A percentile compares a stretch with the other conserved stretches of the same genome.
phyloP scores from a whole-genome alignment of 2,329 filamentous ascomycete genomes.

The Clarireedia monteithiana region DNA sequence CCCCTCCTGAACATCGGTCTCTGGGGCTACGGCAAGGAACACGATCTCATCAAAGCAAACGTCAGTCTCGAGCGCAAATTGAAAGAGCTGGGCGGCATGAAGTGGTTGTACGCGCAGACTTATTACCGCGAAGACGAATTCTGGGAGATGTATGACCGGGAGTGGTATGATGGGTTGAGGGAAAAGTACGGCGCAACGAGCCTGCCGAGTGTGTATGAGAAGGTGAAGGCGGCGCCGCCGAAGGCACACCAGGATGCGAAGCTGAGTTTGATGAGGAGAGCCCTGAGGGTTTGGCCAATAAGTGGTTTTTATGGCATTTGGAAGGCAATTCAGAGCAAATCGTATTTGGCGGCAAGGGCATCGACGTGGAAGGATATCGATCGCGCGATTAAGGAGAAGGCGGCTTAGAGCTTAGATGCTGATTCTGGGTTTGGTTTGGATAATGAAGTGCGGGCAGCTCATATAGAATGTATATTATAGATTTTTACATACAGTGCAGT shows the following conservation, averaged over 20 bases:
- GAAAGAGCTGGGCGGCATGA: slow-evolving; percentile 63
- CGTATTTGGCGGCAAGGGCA: slow-evolving; percentile 24
- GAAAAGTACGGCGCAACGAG: slow-evolving; percentile 53
- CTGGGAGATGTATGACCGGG: slow-evolving; percentile 53
- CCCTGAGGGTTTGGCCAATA: slow-evolving; percentile 46
- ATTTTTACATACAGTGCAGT: too few relatives aligned
- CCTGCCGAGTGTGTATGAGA: slow-evolving; percentile 63
- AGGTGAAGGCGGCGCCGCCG: slow-evolving; percentile 44
- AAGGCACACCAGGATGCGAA: slow-evolving; percentile 42
- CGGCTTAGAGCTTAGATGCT: not conserved
- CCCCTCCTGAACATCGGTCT: slow-evolving; percentile 59
- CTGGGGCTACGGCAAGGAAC: slow-evolving; percentile 72
- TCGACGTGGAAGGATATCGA: slow-evolving; percentile 20
- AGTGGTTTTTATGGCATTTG: slow-evolving; percentile 52
- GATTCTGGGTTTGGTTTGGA: too few relatives aligned
- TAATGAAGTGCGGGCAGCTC: too few relatives aligned
- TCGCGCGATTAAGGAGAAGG: not conserved
- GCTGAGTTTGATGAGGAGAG: slow-evolving; percentile 32
- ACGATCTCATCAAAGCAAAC: slow-evolving; percentile 62
- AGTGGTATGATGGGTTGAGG: slow-evolving; percentile 55
- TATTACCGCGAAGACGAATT: slow-evolving; percentile 72
- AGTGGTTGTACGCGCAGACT: slow-evolving; percentile 82
- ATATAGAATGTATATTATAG: too few relatives aligned
- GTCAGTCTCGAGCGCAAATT: slow-evolving; percentile 64
- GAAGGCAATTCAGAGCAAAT: slow-evolving; percentile 47